Base-by-base conservation (phyloP, 331 rosid genomes). In the Cydonia oblonga region DNA sequence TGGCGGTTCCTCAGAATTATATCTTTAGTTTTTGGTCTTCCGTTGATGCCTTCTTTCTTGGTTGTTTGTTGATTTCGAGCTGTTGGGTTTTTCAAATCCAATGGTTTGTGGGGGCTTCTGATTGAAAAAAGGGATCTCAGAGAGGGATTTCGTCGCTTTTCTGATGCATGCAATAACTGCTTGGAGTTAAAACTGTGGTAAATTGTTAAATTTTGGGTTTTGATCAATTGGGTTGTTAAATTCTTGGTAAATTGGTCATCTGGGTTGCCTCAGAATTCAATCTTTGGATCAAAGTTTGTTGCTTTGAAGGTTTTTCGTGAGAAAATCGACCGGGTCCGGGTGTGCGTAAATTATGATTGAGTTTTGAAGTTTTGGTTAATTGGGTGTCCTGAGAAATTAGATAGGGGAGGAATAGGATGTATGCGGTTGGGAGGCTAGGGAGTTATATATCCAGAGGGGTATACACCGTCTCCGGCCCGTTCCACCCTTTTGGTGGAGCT, bases 401-500 rank as follows among this genome's bases (percentile, higher is more conserved):
- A 10, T 61, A 40, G 57, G 29, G 29, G 66, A 87, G 71, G 49
- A 42, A 13, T 42, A 42, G 49, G 81, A 87, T 86, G 91, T 76
- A 69, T 76, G 88, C 96, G 15, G 90, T 95, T 60, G 92, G 84
- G 80, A 81, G 97, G 81, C 72, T 95, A 40, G 92, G 96, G 7
- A 84, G 88, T 26, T 88, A 83, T 64, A 86, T 93, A 44, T 78
- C 87, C 30, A 87, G 81, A 59, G 97, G 98, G 3, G 92, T 87
- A 9, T 87, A 85, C 87, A 84, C 87, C 1, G 96, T 91, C 24
- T 86, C 96, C 12, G 96, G 85, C 5, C 90, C 99, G 6, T 90
- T 95, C 67, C 99, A 87, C 74, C 96, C 98, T 0, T 88, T 93
- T 76, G 97, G 98, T 13, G 99, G 99, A 63, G 97, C 97, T 66